Evolutionary conservation across 2,329 filamentous ascomycete genomes (phyloP).

Genomic region (Claviceps spartinae): DNA sequence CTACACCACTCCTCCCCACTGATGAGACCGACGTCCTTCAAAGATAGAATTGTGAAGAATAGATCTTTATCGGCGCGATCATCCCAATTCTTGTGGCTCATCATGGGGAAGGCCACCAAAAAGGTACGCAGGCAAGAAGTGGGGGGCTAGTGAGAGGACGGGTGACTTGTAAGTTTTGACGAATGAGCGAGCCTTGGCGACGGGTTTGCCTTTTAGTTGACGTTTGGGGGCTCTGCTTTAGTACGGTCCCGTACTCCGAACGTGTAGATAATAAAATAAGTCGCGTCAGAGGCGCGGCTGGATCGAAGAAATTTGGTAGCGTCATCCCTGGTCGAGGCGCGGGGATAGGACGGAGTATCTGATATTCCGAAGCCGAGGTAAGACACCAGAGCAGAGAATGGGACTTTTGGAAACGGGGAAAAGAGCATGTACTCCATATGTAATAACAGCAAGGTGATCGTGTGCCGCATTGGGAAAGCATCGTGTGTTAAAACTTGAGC

Average conservation of each 20-base stretch:
- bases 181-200: neutral
- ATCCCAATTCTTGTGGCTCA: slow-evolving; percentile 48
- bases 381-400: neutral
- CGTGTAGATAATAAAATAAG: slow-evolving; percentile 16
- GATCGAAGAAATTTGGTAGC: slow-evolving; percentile 29
- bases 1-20: slow-evolving; percentile 48
- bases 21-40: slow-evolving; percentile 51
- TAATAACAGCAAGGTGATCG: neutral
- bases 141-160: neutral
- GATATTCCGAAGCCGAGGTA: slow-evolving; percentile 3
- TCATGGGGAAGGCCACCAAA: slow-evolving; percentile 11
- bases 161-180: no score
- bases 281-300: slow-evolving; percentile 23
- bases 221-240: slow-evolving; percentile 2
- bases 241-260: neutral
- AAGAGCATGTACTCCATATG: no score
- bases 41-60: slow-evolving; percentile 48
- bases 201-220: slow-evolving; percentile 7
- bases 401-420: no score
- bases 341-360: slow-evolving; percentile 4
- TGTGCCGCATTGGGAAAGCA: no score
- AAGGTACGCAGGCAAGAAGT: no score
- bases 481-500: no score
- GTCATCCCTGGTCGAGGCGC: slow-evolving; percentile 12
- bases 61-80: slow-evolving; percentile 49